Evolutionary conservation across 345 rosid species (phyloP).

Genomic region (Rhizophora mangle): DNA sequence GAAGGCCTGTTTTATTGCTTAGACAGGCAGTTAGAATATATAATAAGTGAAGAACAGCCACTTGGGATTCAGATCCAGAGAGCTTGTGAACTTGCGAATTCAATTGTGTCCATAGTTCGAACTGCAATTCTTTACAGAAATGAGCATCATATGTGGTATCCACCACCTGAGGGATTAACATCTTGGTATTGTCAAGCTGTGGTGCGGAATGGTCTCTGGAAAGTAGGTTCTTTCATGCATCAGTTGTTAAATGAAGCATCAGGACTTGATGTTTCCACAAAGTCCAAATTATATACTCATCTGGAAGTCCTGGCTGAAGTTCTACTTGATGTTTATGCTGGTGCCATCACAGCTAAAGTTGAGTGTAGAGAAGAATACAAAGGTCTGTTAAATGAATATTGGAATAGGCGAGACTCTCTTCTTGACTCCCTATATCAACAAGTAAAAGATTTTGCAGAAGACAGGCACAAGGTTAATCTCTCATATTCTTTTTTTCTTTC

Average conservation of each 20-base stretch:
- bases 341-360: constrained; percentile 63
- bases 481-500: constrained; percentile 10
- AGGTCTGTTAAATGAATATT: constrained; percentile 67
- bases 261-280: constrained; percentile 54
- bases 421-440: constrained; percentile 66
- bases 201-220: constrained; percentile 84
- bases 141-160: constrained; percentile 89
- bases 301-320: constrained; percentile 63
- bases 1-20: constrained; percentile 77
- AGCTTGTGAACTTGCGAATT: constrained; percentile 74
- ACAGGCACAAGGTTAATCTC: constrained; percentile 48
- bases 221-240: constrained; percentile 70
- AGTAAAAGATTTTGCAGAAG: constrained; percentile 48
- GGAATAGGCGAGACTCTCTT: constrained; percentile 69
- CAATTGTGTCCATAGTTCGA: constrained; percentile 60
- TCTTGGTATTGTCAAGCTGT: constrained; percentile 69
- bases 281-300: constrained; percentile 51
- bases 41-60: constrained; percentile 58
- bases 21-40: constrained; percentile 61
- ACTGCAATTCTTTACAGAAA: constrained; percentile 62
- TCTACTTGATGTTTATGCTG: constrained; percentile 65
- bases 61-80: constrained; percentile 58
- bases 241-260: constrained; percentile 52
- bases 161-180: constrained; percentile 78
- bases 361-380: constrained; percentile 69